phyloP scores from a whole-genome alignment of 371 early-diverging fungal genomes.

The Lichtheimia ramosa region DNA sequence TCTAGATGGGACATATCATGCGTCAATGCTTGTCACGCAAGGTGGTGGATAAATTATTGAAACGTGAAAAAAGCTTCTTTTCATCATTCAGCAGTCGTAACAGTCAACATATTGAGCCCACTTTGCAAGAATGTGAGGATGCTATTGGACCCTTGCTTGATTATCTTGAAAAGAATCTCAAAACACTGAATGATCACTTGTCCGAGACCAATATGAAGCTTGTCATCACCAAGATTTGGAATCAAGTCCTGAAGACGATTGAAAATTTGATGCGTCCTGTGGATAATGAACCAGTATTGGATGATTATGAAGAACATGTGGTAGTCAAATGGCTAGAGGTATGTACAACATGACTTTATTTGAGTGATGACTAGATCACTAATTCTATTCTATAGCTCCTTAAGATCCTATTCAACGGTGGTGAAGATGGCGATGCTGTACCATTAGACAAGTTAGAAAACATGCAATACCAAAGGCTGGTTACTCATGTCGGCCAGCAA shows the following conservation, averaged over 20 bases:
- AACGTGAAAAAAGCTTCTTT: slow-evolving; percentile 44
- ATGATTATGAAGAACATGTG: slow-evolving; percentile 69
- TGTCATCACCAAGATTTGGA: slow-evolving; percentile 83
- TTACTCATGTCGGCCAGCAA: neutral
- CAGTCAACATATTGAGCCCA: slow-evolving; percentile 31
- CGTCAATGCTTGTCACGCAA: slow-evolving; percentile 57
- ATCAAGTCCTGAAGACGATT: slow-evolving; percentile 70
- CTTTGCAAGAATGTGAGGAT: slow-evolving; percentile 73
- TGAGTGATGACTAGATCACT: neutral
- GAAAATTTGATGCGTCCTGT: slow-evolving; percentile 77
- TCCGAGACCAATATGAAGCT: slow-evolving; percentile 76
- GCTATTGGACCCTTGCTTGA: slow-evolving; percentile 77
- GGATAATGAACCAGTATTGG: slow-evolving; percentile 62
- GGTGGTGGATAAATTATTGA: slow-evolving; percentile 34
- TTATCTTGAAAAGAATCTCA: slow-evolving; percentile 85
- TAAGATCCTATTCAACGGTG: slow-evolving; percentile 85
- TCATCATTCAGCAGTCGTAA: slow-evolving; percentile 30
- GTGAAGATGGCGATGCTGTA: slow-evolving; percentile 80
- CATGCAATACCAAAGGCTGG: slow-evolving; percentile 69
- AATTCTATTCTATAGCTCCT: slow-evolving; percentile 58
- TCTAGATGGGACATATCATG: slow-evolving; percentile 55
- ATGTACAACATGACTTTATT: slow-evolving; percentile 6
- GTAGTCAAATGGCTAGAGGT: slow-evolving; percentile 74
- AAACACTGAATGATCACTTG: slow-evolving; percentile 71
- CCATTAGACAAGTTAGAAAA: slow-evolving; percentile 72